Percentiles rank a stretch among this genome's conserved stretches.
Evolutionary conservation across 2,329 filamentous ascomycete genomes (phyloP).

Genomic region (Phaeosphaeria sp.): DNA sequence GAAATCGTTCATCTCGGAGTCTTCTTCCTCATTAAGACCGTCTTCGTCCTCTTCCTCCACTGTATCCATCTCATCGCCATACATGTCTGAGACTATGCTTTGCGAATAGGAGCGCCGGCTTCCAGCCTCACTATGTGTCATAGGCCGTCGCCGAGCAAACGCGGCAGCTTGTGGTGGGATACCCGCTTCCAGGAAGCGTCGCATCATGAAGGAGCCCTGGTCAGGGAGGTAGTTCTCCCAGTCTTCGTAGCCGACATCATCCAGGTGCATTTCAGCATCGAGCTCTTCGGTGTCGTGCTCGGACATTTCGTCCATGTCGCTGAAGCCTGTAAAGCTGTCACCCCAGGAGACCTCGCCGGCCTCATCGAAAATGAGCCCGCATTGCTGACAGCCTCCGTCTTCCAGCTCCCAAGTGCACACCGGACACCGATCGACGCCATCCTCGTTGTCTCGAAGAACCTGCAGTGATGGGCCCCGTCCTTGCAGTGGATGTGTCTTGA

Average conservation of each 20-base stretch:
- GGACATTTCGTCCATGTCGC: slow-evolving; percentile 53
- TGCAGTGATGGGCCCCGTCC: slow-evolving; percentile 34
- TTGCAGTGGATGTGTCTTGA: slow-evolving; percentile 46
- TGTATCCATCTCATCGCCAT: slow-evolving; percentile 51
- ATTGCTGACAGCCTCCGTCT: slow-evolving; percentile 63
- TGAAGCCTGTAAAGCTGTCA: slow-evolving; percentile 51
- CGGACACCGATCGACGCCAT: slow-evolving; percentile 69
- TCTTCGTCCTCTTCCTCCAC: slow-evolving; percentile 53
- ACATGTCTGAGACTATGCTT: slow-evolving; percentile 49
- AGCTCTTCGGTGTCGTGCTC: slow-evolving; percentile 49
- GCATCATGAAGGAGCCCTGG: slow-evolving; percentile 43
- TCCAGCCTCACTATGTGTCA: slow-evolving; percentile 51
- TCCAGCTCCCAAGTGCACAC: slow-evolving; percentile 68
- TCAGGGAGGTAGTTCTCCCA: slow-evolving; percentile 41
- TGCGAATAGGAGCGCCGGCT: slow-evolving; percentile 50
- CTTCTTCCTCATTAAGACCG: slow-evolving; percentile 42
- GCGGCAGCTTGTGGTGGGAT: slow-evolving; percentile 26
- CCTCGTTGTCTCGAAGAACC: slow-evolving; percentile 62
- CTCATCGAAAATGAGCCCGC: slow-evolving; percentile 58
- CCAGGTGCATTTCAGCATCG: slow-evolving; percentile 52
- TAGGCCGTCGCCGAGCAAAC: slow-evolving; percentile 38
- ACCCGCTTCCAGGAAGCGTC: slow-evolving; percentile 39
- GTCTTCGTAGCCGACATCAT: slow-evolving; percentile 43
- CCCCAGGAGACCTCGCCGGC: slow-evolving; percentile 51
- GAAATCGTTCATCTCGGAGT: slow-evolving; percentile 53